Base-by-base conservation (phyloP, 257 asterid genomes). In the Sherardia arvensis region DNA sequence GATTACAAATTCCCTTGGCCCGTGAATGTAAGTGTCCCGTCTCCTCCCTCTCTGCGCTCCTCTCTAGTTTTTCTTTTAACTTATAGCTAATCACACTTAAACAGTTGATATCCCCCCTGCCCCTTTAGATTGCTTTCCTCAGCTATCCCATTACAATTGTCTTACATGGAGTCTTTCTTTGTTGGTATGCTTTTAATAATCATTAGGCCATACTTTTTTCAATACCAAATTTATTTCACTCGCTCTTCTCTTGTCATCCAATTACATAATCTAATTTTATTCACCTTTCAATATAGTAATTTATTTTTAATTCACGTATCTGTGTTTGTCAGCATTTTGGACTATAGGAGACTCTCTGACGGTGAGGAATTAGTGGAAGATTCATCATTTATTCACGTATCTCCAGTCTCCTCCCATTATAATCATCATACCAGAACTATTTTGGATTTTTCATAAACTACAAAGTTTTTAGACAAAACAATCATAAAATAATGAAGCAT, bases 1-100 rank as follows among this genome's bases (percentile, higher is more conserved):
- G 80, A 83, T 62, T 81, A 83, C 81, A 69, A 61, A 59, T 85
- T 81, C 73, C 84, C 94, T 66, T 87, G 95, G 95, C 82, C 95
- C 33, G 95, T 87, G 55, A 87, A 87, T 61, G 95, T 87, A 25
- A 80, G 84, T 77, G 54, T n/a, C 63, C 66, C 62, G 66, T 45
- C n/a, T 56, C 27, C 40, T 66, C 21, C 18, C 23, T 43, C 4
- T 14, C 25, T 23, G n/a, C 48, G 1, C 32, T 14, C 12, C 3
- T 59, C 59, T n/a, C 7, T 15, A 21, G 18, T n/a, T n/a, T 33
- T 18, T 21, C 40, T 5, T 15, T 12, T 53, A 53, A 22, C 34
- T 60, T 56, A 33, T 3, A 15, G 51, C 2, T 38, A 43, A 6
- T 15, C 14, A 14, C 51, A 15, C n/a, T 15, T 43, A 43, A 38